Base-by-base conservation (phyloP, 768 basidiomycete genomes). In the Lactarius psammicola region DNA sequence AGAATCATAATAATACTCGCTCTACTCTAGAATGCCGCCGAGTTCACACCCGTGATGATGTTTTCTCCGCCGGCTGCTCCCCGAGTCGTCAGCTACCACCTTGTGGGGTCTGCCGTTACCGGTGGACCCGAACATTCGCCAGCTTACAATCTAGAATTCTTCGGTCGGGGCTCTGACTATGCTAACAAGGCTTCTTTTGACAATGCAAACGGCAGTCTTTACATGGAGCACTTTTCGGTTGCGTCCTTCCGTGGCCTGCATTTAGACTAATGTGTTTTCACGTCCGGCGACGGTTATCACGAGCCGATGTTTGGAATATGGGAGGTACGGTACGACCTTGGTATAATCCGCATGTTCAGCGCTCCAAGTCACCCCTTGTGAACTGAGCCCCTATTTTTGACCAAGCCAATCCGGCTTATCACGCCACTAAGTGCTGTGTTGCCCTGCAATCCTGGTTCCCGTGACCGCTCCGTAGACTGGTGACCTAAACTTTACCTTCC, bases 351-450 rank as follows among this genome's bases (percentile, higher is more conserved):
- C 36, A 38, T n/a, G 49, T 31, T 46, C 33, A 54, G 63, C 57
- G 57, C 63, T 17, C 11, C 11, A 31, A 42, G 34, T 4, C 34
- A 34, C 10, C 34, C 20, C 51, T 31, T 30, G 38, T 26, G 34
- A 38, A 33, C 28, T 28, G 26, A 42, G 28, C 42, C 42, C 57
- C 59, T 46, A 49, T 18, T 38, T 56, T 44, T 18, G 33, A 46
- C 54, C 18, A 26, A 18, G 51, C 54, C 26, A 42, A 65, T 65
- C 46, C 23, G 10, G 20, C 30, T 60, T 46, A 65, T 60, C 64
- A 61, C 64, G 64, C 64, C 64, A 65, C 64, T 56, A 60, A 26
- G 28, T 34, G 59, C 51, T 9, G 49, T 51, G 59, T 23, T 59
- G 51, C 54, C 55, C 30, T 30, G 30, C 11, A 17, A 28, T 44